Conservation (phyloP, 2,329 filamentous ascomycete genomes). For the Ophiostoma sp. region DNA sequence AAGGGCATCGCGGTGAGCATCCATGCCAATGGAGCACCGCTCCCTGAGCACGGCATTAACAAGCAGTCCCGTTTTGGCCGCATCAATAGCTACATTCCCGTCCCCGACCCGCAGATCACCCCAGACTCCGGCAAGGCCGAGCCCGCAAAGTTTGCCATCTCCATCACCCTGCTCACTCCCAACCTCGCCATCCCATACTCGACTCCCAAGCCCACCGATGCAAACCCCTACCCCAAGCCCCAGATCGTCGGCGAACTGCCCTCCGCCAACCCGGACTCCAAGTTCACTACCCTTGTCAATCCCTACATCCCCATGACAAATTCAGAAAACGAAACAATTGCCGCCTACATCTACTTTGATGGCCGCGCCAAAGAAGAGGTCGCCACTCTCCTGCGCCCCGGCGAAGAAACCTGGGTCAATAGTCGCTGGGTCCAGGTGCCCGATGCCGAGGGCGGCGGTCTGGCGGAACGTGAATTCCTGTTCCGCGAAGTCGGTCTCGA, state of each 20-base stretch:
- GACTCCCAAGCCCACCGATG: constrained; percentile 69
- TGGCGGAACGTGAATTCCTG: constrained; percentile 93
- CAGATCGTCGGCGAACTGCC: constrained; percentile 41
- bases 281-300: constrained; percentile 53
- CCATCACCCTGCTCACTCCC: constrained; percentile 88
- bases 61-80: constrained; percentile 85
- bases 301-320: constrained; percentile 91
- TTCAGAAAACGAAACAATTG: constrained; percentile 93
- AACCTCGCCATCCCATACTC: constrained; percentile 89
- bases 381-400: constrained; percentile 81
- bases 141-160: constrained; percentile 94
- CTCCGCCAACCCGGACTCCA: constrained; percentile 45
- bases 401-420: constrained; percentile 98
- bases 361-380: constrained; percentile 94
- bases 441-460: constrained; percentile 81
- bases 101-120: constrained; percentile 78
- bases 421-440: constrained; percentile 96
- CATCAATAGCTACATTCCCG: constrained; percentile 95
- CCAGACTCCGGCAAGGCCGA: constrained; percentile 70
- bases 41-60: constrained; percentile 91
- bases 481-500: constrained; percentile 96
- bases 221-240: constrained; percentile 73
- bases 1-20: constrained; percentile 98
- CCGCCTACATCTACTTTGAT: constrained; percentile 97
- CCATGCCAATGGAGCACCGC: constrained; percentile 72